Base-by-base conservation (phyloP, 495 filamentous ascomycete genomes). In the Bombardia bombarda region DNA sequence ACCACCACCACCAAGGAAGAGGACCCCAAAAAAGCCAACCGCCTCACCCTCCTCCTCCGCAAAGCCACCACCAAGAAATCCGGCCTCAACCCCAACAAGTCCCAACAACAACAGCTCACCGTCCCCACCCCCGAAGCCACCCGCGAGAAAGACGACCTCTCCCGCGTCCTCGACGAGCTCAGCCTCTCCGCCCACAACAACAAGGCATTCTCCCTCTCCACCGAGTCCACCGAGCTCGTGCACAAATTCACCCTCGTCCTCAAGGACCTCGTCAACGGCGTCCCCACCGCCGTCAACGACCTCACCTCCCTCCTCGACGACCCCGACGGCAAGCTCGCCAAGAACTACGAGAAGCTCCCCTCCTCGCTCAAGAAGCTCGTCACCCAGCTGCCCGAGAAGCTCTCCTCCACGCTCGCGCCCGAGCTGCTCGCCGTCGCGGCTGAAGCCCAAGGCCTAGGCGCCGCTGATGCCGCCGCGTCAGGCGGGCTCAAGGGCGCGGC, bases 231-330 rank as follows among this genome's bases (percentile, higher is more conserved):
- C 55, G 80, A 88, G 46, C 73, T 95, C 3, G 70, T 93, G 28
- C 73, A 77, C 32, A 83, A 82, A 46, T 98, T 98, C 73, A 86
- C 85, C 16, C 65, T 87, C 31, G 81, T 96, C 23, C 80, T 98
- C 48, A 90, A 87, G 53, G 90, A 96, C 60, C 68, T 95, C n/a
- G 73, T 86, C 43, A 90, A 87, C 58, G 90, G 90, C 40, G 90
- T 85, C 6, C 90, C 90, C 19, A 93, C 90, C 1, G 92, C 92
- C 12, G 95, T 93, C 58, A 76, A 83, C 55, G 92, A 98, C 63
- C 80, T 98, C 9, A 78, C 86, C 21, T 66, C 73, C 51, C 80
- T 98, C 13, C 70, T 98, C 24, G 86, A 84, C 12, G 84, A 86
- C 56, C 82, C 79, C 17, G 86, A 92, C 53, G 75, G 76, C 32